These are phyloP conservation scores for Backusella liffmaniae DNA, from an alignment of 192 early-diverging fungal species.

Conservation along the genomic window DNA sequence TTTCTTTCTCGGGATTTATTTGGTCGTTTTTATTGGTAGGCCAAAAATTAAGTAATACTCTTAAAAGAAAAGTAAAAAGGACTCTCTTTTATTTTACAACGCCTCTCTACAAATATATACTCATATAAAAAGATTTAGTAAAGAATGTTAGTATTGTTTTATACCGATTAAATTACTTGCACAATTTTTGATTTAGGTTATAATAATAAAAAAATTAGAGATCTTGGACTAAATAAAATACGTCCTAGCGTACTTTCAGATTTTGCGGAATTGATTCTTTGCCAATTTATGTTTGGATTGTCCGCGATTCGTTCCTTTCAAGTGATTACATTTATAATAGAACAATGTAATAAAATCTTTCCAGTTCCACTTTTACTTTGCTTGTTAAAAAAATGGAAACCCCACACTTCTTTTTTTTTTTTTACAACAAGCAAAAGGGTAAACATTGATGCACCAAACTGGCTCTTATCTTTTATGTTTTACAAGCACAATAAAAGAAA, in stretches of 20 bases:
- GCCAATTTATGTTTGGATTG: too few relatives aligned
- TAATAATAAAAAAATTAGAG: too few relatives aligned
- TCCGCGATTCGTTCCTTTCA: too few relatives aligned
- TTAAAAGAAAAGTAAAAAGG: not conserved
- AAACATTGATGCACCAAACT: not conserved
- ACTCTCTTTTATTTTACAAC: not conserved
- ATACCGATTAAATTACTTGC: too few relatives aligned
- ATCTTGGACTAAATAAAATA: too few relatives aligned
- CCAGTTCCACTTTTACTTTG: not conserved
- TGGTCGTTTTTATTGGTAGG: not conserved
- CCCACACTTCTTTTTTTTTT: not conserved
- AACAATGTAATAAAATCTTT: too few relatives aligned
- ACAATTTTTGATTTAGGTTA: too few relatives aligned
- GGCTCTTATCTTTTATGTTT: not conserved
- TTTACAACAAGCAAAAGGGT: not conserved
- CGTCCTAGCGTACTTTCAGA: too few relatives aligned
- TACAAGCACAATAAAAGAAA: not conserved
- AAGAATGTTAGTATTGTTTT: not conserved
- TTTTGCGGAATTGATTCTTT: too few relatives aligned
- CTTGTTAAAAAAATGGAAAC: not conserved
- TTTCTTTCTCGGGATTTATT: too few relatives aligned
- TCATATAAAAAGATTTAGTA: not conserved
- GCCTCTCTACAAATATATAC: not conserved
- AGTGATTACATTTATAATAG: too few relatives aligned
- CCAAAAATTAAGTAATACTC: not conserved